Conservation (phyloP, 2,329 filamentous ascomycete genomes). For the Didymellaceae sp. region DNA sequence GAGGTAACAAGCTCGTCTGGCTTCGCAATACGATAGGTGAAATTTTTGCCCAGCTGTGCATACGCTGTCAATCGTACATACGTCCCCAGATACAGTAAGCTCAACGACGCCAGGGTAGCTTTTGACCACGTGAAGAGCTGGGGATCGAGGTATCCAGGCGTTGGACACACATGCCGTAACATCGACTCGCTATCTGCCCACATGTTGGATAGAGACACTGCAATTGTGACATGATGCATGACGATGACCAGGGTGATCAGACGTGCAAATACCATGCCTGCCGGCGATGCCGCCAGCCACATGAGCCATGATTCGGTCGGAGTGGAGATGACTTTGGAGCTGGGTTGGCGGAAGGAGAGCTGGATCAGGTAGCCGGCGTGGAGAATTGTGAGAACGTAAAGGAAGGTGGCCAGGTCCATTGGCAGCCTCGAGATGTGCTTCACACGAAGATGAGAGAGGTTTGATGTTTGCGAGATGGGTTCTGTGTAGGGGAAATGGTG, state of each 20-base stretch:
- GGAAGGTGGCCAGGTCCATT: not conserved
- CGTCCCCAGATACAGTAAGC: slow-evolving; percentile 12
- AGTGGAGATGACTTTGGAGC: slow-evolving; percentile 11
- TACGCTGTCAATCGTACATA: slow-evolving; percentile 51
- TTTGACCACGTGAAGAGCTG: slow-evolving; percentile 14
- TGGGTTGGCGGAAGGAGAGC: slow-evolving; percentile 23
- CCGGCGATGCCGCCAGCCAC: slow-evolving; percentile 15
- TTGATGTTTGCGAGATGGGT: no score
- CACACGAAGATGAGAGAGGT: no score
- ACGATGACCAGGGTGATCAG: slow-evolving; percentile 1
- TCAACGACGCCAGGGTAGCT: not conserved
- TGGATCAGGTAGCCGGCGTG: slow-evolving; percentile 22
- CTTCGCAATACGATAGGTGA: slow-evolving; percentile 59
- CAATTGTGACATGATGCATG: slow-evolving; percentile 9
- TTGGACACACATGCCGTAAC: slow-evolving; percentile 9
- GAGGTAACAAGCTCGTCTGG: slow-evolving; percentile 56
- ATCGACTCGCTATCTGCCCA: not conserved
- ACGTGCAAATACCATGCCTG: slow-evolving; percentile 10
- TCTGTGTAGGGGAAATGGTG: no score
- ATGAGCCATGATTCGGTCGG: slow-evolving; percentile 18
- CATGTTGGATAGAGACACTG: slow-evolving; percentile 1
- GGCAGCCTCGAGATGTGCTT: no score
- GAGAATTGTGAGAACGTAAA: slow-evolving; percentile 11
- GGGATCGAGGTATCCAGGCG: slow-evolving; percentile 10
- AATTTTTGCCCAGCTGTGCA: slow-evolving; percentile 56